These are phyloP conservation scores for Bipolaris cookei DNA, from an alignment of 2,329 filamentous ascomycete genomes.

Conservation along the genomic window DNA sequence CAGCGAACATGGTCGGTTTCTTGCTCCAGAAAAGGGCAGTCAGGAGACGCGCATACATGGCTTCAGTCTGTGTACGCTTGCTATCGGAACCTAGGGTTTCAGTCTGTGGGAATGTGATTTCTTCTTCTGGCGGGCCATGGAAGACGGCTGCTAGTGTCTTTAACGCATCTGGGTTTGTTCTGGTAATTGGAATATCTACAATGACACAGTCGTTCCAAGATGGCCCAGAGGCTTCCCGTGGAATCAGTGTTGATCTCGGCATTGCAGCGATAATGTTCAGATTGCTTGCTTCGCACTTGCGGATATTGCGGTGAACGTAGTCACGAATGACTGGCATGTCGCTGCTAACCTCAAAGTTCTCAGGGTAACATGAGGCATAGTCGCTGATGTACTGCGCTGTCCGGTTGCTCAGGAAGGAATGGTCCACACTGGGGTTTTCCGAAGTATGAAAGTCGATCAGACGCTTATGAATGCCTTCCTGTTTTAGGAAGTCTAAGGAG, in stretches of 20 bases:
- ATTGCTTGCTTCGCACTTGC: conserved; percentile 62
- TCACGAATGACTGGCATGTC: conserved; percentile 55
- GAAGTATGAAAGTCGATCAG: conserved; percentile 59
- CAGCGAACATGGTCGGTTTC: conserved; percentile 59
- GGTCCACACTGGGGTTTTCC: conserved; percentile 58
- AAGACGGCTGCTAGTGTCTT: conserved; percentile 63
- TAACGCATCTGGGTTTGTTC: conserved; percentile 61
- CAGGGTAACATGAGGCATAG: conserved; percentile 62
- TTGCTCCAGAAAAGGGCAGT: conserved; percentile 61
- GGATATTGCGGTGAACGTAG: conserved; percentile 58
- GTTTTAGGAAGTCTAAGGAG: conserved; percentile 61
- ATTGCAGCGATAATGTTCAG: conserved; percentile 64
- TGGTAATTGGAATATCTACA: conserved; percentile 58
- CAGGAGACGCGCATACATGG: conserved; percentile 60
- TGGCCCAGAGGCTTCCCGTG: conserved; percentile 49
- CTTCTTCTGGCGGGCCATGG: conserved; percentile 56
- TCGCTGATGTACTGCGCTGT: conserved; percentile 64
- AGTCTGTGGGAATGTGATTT: conserved; percentile 46
- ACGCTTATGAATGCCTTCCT: conserved; percentile 58
- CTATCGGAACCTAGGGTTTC: conserved; percentile 30
- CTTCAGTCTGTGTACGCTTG: conserved; percentile 54
- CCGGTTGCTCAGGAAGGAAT: conserved; percentile 60
- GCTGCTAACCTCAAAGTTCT: conserved; percentile 59
- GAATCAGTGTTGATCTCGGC: conserved; percentile 60
- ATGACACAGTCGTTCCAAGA: conserved; percentile 50